Evolutionary conservation across 352 stramenopile genomes (phyloP), one percentile per base, ranked within the genome.

Genomic region (Globisporangium sylvaticum): DNA sequence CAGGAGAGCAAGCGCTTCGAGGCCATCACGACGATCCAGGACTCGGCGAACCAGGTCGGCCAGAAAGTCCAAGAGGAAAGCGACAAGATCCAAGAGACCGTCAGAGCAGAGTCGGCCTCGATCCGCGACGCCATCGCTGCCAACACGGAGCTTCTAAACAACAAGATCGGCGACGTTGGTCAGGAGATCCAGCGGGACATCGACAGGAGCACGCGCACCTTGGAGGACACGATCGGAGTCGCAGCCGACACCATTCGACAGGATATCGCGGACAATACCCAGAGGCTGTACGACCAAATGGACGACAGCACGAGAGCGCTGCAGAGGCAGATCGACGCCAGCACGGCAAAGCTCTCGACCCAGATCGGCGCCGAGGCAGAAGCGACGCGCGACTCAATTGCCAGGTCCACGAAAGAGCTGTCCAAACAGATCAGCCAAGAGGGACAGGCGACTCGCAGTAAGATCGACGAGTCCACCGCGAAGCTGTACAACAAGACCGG

Each of bases 1-100:
- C 31, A 48, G 37, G 58, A 73, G 58, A 73, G 63, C 25, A 69
- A 69, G 53, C 62, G 69, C 22, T 69, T 67, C 12, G 67, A 73
- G 58, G 54, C 67, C 39, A 69, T 73, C 22, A 57, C 57, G 39
- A 52, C 62, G 50, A 60, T 67, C 15, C 67, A 73, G 57, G 63
- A 64, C 9, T 32, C 54, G 22, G 58, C 67, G 1, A 73, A 73
- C 62, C 27, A 67, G 42, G 52, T 73, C 34, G 67, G 67, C 10
- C 29, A 42, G 14, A 68, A 64, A 14, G 58, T 72, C 56, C 27
- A 65, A 22, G 67, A 65, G 25, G 61, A 68, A 25, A 64, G 62
- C 34, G 37, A 34, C 1, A 68, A 68, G 61, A 68, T 67, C 48
- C 46, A 62, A 20, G 44, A 29, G 14, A 7, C 42, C 7, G 58